Conservation (phyloP, 2,329 filamentous ascomycete genomes). For the Clarireedia sp. region DNA sequence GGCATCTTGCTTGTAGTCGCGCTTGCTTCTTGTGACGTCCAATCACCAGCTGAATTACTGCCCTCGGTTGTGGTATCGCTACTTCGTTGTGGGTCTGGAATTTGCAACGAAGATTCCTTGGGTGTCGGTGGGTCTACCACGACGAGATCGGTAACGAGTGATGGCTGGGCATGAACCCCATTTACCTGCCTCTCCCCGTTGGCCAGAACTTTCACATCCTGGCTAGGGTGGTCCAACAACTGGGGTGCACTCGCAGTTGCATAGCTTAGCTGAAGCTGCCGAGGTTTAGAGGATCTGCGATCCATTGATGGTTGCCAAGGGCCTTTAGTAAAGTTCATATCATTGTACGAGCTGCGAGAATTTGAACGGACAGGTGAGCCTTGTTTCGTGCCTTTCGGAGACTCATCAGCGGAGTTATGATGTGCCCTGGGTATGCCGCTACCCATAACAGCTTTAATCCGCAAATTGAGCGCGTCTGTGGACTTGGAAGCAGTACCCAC, state of each 20-base stretch:
- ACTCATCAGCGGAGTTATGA: conserved; percentile 17
- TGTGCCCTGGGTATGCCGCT: conserved; percentile 17
- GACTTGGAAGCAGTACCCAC: conserved; percentile 8
- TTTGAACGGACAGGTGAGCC: conserved; percentile 13
- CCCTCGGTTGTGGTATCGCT: conserved; percentile 57
- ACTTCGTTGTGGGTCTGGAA: conserved; percentile 38
- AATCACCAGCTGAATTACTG: conserved; percentile 48
- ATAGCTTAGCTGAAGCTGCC: conserved; percentile 27
- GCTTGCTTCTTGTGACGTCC: conserved; percentile 55
- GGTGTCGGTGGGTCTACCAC: conserved; percentile 19
- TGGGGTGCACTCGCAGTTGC: conserved; percentile 20
- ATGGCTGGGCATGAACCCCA: conserved; percentile 14
- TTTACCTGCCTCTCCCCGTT: conserved; percentile 11
- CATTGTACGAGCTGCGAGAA: neutral
- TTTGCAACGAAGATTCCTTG: conserved; percentile 5
- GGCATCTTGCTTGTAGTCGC: conserved; percentile 57
- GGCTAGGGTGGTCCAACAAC: conserved; percentile 12
- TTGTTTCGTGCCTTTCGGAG: conserved; percentile 10
- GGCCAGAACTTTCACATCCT: conserved; percentile 3
- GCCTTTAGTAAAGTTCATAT: neutral
- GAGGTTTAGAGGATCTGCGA: conserved; percentile 26
- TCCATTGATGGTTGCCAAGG: conserved; percentile 18
- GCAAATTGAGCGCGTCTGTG: conserved; percentile 14
- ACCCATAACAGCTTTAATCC: conserved; percentile 20
- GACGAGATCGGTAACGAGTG: conserved; percentile 24